Percentiles rank a stretch among this genome's conserved stretches.
Conservation (phyloP, 768 basidiomycete genomes). For the Tricholoma flavovirens region DNA sequence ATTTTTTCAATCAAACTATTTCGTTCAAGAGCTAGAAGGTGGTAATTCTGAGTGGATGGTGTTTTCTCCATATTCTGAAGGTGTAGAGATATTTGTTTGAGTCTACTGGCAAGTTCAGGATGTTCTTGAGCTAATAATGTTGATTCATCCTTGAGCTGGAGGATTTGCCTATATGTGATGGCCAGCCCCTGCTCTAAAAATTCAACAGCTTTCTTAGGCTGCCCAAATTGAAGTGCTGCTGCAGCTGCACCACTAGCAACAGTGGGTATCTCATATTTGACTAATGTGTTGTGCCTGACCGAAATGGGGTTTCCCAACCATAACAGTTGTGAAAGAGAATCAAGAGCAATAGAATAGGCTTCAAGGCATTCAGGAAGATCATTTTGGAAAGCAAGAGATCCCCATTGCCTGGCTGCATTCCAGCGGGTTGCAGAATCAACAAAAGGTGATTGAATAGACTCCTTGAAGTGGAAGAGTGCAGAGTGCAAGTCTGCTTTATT, state of each 20-base stretch:
- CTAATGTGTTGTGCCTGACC: constrained; percentile 2
- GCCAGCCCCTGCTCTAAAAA: constrained; percentile 11
- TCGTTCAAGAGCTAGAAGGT: constrained; percentile 4
- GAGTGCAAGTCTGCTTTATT: not conserved
- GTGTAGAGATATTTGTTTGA: constrained; percentile 1
- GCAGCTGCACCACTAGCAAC: constrained; percentile 5
- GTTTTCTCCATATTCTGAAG: not conserved
- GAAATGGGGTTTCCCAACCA: constrained; percentile 7
- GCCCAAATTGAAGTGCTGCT: constrained; percentile 5
- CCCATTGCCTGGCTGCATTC: constrained; percentile 8
- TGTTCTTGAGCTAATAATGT: not conserved
- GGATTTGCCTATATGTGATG: constrained; percentile 1
- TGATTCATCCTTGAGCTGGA: constrained; percentile 2
- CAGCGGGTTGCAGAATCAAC: not conserved
- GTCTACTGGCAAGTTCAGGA: not conserved
- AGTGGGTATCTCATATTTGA: constrained; percentile 1
- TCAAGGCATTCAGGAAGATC: constrained; percentile 2
- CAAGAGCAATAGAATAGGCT: constrained; percentile 7
- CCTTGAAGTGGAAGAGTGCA: not conserved
- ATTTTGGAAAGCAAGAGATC: not conserved
- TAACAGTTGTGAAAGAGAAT: constrained; percentile 1
- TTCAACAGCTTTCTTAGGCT: constrained; percentile 9
- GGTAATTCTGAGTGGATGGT: not conserved
- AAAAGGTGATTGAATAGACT: not conserved
- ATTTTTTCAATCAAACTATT: constrained; percentile 7